A percentile compares a stretch with the other conserved stretches of the same genome.
phyloP scores from a whole-genome alignment of 2,329 filamentous ascomycete genomes.

The Microsporum audouinii region DNA sequence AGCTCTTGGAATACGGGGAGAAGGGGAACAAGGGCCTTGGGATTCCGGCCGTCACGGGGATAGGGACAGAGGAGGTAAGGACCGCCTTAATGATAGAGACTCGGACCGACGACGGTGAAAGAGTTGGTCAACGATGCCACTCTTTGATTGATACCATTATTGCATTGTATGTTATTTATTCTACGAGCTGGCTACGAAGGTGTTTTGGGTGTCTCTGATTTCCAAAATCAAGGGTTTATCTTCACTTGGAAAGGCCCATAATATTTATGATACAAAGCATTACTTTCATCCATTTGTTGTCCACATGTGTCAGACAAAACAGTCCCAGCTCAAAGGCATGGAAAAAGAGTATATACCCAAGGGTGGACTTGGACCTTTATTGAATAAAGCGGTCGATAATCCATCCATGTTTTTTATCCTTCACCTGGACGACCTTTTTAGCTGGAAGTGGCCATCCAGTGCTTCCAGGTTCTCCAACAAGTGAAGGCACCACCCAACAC shows the following conservation, averaged over 20 bases:
- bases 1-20: constrained; percentile 68
- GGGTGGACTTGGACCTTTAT: constrained; percentile 10
- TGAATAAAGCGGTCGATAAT: constrained; percentile 48
- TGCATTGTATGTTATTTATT: background rate
- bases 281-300: background rate
- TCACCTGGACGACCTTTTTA: constrained; percentile 72
- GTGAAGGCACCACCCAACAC: constrained; percentile 70
- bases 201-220: background rate
- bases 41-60: background rate
- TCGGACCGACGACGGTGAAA: background rate
- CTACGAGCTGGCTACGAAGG: background rate
- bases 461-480: constrained; percentile 57
- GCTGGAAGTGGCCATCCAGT: constrained; percentile 76
- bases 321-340: background rate
- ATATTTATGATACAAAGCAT: background rate
- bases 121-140: background rate
- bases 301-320: background rate
- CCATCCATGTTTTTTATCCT: constrained; percentile 62
- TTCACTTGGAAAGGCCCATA: background rate
- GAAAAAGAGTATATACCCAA: background rate
- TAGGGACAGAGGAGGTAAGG: background rate
- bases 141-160: background rate
- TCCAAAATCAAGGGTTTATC: background rate
- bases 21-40: background rate
- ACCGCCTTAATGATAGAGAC: background rate